Percentiles rank a stretch among this genome's conserved stretches.
Conservation (phyloP, 805 yeast species). For the Debaryomyces tyrocola region DNA sequence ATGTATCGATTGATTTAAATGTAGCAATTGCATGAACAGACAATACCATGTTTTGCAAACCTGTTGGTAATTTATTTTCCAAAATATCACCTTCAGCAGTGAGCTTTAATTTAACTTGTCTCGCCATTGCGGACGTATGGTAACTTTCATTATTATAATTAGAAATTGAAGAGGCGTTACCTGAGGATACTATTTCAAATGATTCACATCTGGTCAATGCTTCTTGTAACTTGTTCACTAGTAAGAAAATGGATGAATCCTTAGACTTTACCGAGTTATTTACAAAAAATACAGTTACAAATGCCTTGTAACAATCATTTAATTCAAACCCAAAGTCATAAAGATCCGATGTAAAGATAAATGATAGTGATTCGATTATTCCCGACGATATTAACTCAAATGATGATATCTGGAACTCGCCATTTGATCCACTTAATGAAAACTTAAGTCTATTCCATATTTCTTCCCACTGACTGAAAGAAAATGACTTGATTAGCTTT, state of each 20-base stretch:
- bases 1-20: slow-evolving; percentile 50
- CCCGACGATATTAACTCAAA: slow-evolving; percentile 77
- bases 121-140: slow-evolving; percentile 64
- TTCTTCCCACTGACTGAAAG: slow-evolving; percentile 38
- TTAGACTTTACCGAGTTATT: slow-evolving; percentile 19
- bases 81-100: slow-evolving; percentile 14
- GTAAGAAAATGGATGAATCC: slow-evolving; percentile 35
- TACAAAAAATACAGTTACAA: slow-evolving; percentile 39
- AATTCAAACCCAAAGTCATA: slow-evolving; percentile 21
- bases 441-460: slow-evolving; percentile 24
- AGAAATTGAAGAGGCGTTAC: slow-evolving; percentile 6
- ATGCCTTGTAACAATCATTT: slow-evolving; percentile 42
- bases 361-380: slow-evolving; percentile 45
- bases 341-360: slow-evolving; percentile 26
- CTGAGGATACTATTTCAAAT: slow-evolving; percentile 58
- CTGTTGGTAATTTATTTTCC: slow-evolving; percentile 18
- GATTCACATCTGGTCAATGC: slow-evolving; percentile 72
- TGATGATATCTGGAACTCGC: slow-evolving; percentile 50
- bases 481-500: slow-evolving; percentile 4
- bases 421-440: slow-evolving; percentile 13
- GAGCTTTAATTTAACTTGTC: slow-evolving; percentile 64
- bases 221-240: slow-evolving; percentile 67
- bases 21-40: slow-evolving; percentile 64
- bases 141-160: slow-evolving; percentile 14
- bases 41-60: slow-evolving; percentile 34